Evolutionary conservation across 208 protist genomes (phyloP), one percentile per base, ranked within the genome.

Genomic region (Naegleria fowleri): DNA sequence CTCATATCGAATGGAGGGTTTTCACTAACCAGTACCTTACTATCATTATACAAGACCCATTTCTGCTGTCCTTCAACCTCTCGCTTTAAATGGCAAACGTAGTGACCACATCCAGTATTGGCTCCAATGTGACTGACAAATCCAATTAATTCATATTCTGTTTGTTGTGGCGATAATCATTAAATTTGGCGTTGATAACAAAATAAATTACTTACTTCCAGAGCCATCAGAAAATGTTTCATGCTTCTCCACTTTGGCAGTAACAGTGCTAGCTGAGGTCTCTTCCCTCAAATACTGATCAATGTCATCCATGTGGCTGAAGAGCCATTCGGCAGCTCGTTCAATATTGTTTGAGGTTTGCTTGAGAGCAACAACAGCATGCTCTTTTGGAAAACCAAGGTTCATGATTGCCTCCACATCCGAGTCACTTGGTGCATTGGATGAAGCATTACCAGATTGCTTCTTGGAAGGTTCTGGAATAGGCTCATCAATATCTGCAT

Each of bases 31-130:
- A 95, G 97, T 0, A 98, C 97, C 91, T 98, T 98, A 59, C 97
- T 95, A 93, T 99, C 98, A 93, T 99, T 99, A 92, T 97, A 98
- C 36, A 98, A 92, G 11, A 98, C 83, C 97, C 97, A 99, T 48
- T 92, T 91, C 43, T 94, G 88, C 11, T 90, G 29, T 11, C 41
- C 89, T 29, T 95, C 93, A 0, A 93, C 91, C 0, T 87, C 88
- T 91, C 97, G 95, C 90, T 96, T 94, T 51, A 98, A 92, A 93
- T 97, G 96, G 91, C 95, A 96, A 39, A 98, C 96, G 92, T 98
- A 98, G 91, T 98, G 97, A 40, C 97, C 97, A 22, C 92, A 94
- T 88, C 94, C 95, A 36, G 97, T 96, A 83, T 94, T 95, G n/a
- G 94, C 91, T 1, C 97, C 97, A 88, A 98, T 97, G 92, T 98